These are phyloP conservation scores for Candida tropicalis DNA, from an alignment of 1,139 yeast genomes.

Conservation along the genomic window DNA sequence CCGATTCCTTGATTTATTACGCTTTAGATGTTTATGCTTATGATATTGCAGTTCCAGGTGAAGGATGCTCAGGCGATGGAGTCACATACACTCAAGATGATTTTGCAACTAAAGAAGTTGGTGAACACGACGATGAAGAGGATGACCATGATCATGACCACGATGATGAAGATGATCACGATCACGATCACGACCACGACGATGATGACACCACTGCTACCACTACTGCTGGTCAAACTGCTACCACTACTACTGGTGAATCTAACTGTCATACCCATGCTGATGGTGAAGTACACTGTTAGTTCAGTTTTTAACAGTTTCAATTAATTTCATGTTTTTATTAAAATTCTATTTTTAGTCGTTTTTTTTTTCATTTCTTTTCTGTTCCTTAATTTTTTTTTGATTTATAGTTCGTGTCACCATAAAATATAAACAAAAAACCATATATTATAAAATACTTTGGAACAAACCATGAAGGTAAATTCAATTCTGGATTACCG, in stretches of 20 bases:
- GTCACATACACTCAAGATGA: background rate
- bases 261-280: conserved; percentile 24
- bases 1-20: conserved; percentile 21
- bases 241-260: conserved; percentile 9
- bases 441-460: too few relatives aligned
- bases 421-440: too few relatives aligned
- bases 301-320: background rate
- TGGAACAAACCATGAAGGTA: too few relatives aligned
- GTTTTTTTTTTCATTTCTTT: background rate
- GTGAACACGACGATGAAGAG: conserved; percentile 3
- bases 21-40: conserved; percentile 26
- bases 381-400: too few relatives aligned
- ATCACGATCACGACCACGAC: background rate
- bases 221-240: conserved; percentile 8
- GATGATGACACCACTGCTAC: conserved; percentile 3
- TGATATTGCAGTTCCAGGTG: conserved; percentile 25
- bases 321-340: background rate
- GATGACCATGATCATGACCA: conserved; percentile 6
- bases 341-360: background rate
- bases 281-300: conserved; percentile 23
- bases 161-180: conserved; percentile 6
- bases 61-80: conserved; percentile 21
- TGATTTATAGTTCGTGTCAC: too few relatives aligned
- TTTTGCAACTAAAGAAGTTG: background rate
- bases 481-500: too few relatives aligned